phyloP scores from a whole-genome alignment of 345 rosid species.

The Salix suchowensis region DNA sequence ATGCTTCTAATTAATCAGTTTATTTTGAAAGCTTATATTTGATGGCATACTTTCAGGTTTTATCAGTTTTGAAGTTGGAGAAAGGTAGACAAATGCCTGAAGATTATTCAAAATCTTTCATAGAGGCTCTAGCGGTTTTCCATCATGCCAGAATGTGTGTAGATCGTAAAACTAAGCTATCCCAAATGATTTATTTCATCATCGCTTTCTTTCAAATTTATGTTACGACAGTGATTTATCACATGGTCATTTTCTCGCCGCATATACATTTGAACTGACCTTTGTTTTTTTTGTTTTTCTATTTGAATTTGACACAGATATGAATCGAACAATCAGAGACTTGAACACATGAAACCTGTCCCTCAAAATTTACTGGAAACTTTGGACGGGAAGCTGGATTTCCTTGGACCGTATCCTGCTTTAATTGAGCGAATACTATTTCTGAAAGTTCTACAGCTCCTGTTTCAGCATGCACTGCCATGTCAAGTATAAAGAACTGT shows the following conservation, averaged over 20 bases:
- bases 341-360: conserved; percentile 63
- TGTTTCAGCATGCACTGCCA: background rate
- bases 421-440: background rate
- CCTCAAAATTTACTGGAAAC: conserved; percentile 42
- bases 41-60: conserved; percentile 36
- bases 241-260: background rate
- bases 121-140: conserved; percentile 77
- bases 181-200: background rate
- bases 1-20: too few relatives aligned
- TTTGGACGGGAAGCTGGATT: conserved; percentile 56
- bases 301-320: conserved; percentile 43
- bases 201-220: background rate
- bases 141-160: conserved; percentile 74
- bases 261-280: background rate
- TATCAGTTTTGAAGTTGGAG: conserved; percentile 70
- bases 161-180: background rate
- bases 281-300: background rate
- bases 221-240: too few relatives aligned
- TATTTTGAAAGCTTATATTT: background rate
- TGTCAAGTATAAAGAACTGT: background rate
- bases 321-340: conserved; percentile 45
- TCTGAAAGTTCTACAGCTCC: background rate
- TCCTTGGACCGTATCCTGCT: conserved; percentile 91
- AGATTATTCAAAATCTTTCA: conserved; percentile 61
- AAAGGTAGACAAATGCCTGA: conserved; percentile 75